Base-by-base conservation (phyloP, 306 rosid species). In the Ceratonia siliqua region DNA sequence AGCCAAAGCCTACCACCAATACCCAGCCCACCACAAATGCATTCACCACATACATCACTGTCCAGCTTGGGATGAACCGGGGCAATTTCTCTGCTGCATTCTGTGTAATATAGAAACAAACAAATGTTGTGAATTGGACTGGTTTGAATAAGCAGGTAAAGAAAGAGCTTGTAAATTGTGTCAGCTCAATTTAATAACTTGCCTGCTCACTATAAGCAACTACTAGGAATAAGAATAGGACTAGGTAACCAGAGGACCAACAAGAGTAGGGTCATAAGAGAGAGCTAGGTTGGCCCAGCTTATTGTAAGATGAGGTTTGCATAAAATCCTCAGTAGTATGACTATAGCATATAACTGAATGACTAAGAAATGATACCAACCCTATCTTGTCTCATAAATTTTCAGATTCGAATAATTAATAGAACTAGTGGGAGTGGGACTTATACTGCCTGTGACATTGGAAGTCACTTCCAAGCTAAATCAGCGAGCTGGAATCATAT, bases 21-120 rank as follows among this genome's bases (percentile, higher is more conserved):
- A 88, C 96, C 96, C 97, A 92, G 8, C 85, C 82, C 66, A 92
- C 93, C 74, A 86, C 80, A 20, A 86, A 82, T 35, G 92, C 72
- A 74, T 92, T 92, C 75, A 88, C 86, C 62, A 82, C 74, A 18
- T 85, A 89, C 83, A 92, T 73, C 14, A 49, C 78, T 0, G 92
- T 84, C 97, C 97, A 92, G 86, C 86, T 88, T 0, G 87, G 93
- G 27, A 86, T 58, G 83, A 92, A 89, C 22, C 15, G 24, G 0
- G 97, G 97, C 27, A 79, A 87, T 72, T 88, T 92, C 92, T 89
- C 97, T 0, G 88, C 93, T 0, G 92, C 96, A 73, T 89, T 92
- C 92, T 86, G 89, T 5, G 42, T 59, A n/a, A n/a, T n/a, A n/a
- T n/a, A n/a, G n/a, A n/a, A n/a, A n/a, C n/a, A n/a, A n/a, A n/a